Evolutionary conservation across 2,329 filamentous ascomycete genomes (phyloP).

Genomic region (Aureobasidium namibiae): DNA sequence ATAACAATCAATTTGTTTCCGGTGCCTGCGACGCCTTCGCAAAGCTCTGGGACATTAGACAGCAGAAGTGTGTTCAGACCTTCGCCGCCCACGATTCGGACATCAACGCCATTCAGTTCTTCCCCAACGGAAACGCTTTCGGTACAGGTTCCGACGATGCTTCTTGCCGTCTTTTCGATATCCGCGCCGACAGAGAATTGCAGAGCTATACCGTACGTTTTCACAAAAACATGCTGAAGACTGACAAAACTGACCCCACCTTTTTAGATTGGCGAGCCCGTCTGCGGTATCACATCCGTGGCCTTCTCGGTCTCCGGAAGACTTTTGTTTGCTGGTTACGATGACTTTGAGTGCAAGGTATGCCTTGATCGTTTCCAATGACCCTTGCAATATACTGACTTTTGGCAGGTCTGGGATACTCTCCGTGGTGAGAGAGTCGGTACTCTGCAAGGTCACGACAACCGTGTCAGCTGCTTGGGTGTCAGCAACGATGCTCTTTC

Average conservation of each 20-base stretch:
- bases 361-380: slow-evolving; percentile 22
- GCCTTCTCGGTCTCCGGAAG: slow-evolving; percentile 95
- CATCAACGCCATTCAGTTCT: slow-evolving; percentile 99
- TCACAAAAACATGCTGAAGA: too few relatives aligned
- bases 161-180: slow-evolving; percentile 94
- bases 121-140: slow-evolving; percentile 97
- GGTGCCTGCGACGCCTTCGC: slow-evolving; percentile 97
- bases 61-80: slow-evolving; percentile 95
- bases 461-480: slow-evolving; percentile 95
- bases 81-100: slow-evolving; percentile 98
- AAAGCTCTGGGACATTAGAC: slow-evolving; percentile 97
- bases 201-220: slow-evolving; percentile 57
- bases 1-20: slow-evolving; percentile 99
- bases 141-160: slow-evolving; percentile 97
- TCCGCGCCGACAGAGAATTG: slow-evolving; percentile 79
- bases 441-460: slow-evolving; percentile 93
- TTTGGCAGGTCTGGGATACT: slow-evolving; percentile 83
- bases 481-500: slow-evolving; percentile 99
- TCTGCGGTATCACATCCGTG: slow-evolving; percentile 96
- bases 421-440: slow-evolving; percentile 95
- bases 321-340: slow-evolving; percentile 92
- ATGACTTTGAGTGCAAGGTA: slow-evolving; percentile 99
- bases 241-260: slow-evolving; percentile 17
- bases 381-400: slow-evolving; percentile 18
- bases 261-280: slow-evolving; percentile 81